Percentiles rank a stretch among this genome's conserved stretches.
Conservation (phyloP, 257 asterid species). For the Salvia rosmarinus region DNA sequence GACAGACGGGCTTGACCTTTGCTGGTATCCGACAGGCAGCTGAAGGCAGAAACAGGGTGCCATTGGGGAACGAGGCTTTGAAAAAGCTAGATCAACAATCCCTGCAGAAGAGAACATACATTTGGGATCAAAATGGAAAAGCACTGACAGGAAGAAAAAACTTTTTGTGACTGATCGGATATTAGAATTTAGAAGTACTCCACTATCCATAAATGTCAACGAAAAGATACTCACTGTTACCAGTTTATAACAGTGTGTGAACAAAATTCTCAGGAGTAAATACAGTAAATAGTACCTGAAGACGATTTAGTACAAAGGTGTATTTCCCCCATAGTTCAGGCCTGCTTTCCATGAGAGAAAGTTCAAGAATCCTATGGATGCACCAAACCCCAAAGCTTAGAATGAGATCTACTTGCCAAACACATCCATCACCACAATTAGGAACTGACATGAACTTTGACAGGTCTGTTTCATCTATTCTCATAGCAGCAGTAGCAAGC, state of each 20-base stretch:
- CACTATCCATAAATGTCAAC: background rate
- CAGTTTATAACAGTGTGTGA: background rate
- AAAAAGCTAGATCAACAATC: constrained; percentile 74
- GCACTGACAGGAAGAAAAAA: background rate
- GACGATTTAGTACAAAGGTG: constrained; percentile 89
- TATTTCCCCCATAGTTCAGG: constrained; percentile 99
- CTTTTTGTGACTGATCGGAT: background rate
- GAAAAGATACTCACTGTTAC: too few species aligned
- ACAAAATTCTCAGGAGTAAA: background rate
- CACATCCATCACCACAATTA: constrained; percentile 96
- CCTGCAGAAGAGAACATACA: constrained; percentile 48
- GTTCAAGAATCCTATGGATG: constrained; percentile 91
- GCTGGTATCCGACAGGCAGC: constrained; percentile 76
- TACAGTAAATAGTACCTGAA: constrained; percentile 59
- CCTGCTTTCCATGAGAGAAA: constrained; percentile 92
- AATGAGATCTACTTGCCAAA: constrained; percentile 74
- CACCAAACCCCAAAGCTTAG: constrained; percentile 98
- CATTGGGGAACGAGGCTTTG: constrained; percentile 67
- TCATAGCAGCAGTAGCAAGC: constrained; percentile 36
- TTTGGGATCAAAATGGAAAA: background rate
- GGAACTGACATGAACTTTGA: constrained; percentile 72
- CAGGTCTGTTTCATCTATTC: constrained; percentile 59
- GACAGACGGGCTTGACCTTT: constrained; percentile 52
- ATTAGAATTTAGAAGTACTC: background rate
- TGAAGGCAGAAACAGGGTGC: constrained; percentile 92